Evolutionary conservation across 2,329 filamentous ascomycete species (phyloP).

Genomic region (Sarocladium strictum): DNA sequence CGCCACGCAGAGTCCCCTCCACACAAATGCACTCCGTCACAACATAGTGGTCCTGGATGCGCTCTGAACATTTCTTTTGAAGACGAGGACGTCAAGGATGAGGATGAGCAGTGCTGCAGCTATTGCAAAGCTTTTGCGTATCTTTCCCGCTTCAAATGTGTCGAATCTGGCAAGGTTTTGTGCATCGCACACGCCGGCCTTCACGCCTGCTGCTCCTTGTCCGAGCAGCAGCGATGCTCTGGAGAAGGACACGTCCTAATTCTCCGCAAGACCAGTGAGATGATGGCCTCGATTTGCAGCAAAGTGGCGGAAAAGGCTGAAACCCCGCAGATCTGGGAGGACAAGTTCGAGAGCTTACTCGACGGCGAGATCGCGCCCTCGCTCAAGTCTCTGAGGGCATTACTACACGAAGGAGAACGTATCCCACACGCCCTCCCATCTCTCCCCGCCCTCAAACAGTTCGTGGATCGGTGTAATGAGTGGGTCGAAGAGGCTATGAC

Average conservation of each 20-base stretch:
- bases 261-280: constrained; percentile 71
- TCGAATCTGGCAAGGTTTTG: constrained; percentile 71
- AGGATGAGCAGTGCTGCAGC: constrained; percentile 88
- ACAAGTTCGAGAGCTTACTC: constrained; percentile 79
- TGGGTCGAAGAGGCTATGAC: constrained; percentile 97
- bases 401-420: constrained; percentile 90
- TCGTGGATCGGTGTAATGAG: constrained; percentile 93
- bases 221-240: constrained; percentile 59
- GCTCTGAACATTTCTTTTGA: constrained; percentile 58
- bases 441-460: constrained; percentile 73
- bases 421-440: constrained; percentile 87
- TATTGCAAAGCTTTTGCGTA: constrained; percentile 93
- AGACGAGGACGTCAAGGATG: constrained; percentile 74
- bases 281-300: constrained; percentile 58
- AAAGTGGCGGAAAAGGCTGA: constrained; percentile 83
- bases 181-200: constrained; percentile 78
- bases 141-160: constrained; percentile 82
- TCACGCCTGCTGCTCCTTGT: constrained; percentile 71
- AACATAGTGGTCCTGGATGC: constrained; percentile 45
- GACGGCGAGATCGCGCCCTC: constrained; percentile 80
- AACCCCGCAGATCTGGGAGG: constrained; percentile 81
- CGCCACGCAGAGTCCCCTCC: constrained; percentile 52
- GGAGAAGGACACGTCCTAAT: constrained; percentile 68
- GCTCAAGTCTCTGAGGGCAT: constrained; percentile 74
- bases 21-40: constrained; percentile 44